Evolutionary conservation across 768 basidiomycete species (phyloP), one percentile per base, ranked within the genome.

Genomic region (Suillus subluteus): DNA sequence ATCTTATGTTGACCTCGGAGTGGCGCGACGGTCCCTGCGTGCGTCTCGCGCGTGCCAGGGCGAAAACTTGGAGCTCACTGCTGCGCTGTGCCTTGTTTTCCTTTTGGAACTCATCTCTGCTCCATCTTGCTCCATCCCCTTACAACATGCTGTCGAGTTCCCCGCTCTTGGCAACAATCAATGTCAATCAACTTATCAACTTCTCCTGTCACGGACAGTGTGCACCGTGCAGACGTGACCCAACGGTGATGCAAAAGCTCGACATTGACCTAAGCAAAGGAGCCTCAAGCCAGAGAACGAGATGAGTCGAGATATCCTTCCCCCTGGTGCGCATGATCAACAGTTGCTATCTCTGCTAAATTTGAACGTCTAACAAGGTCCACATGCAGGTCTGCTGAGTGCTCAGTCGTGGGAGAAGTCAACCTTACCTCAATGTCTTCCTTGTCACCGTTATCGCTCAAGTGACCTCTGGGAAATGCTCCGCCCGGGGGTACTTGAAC

Each of bases 401-500:
- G 18, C 59, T 43, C 59, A 44, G 41, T 30, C 58, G 59, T 61
- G 59, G 26, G 44, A 62, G 65, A 23, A 68, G 43, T 21, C 40
- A 21, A 32, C 59, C 40, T 32, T 43, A 11, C 18, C 26, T 18
- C 15, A 11, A 54, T 37, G 35, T 66, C 55, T 66, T 37, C 32
- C 65, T 66, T 50, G n/a, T 67, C 32, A 32, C 65, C 48, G 65
- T 61, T 61, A 61, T 61, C 40, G 30, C 41, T 61, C 59, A 61
- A 61, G 59, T 61, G 59, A 43, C 59, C 40, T 32, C 41, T 41
- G 58, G 26, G 40, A 61, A 43, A 41, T 40, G 26, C 12, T 32
- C 30, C 41, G 18, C 40, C 21, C 1, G 16, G 26, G 40, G 59
- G 41, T 61, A 61, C 59, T 61, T 61, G 41, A 61, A 32, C 18